Evolutionary conservation across 129 eudicot species (phyloP).

Genomic region (Scalesia atractyloides): DNA sequence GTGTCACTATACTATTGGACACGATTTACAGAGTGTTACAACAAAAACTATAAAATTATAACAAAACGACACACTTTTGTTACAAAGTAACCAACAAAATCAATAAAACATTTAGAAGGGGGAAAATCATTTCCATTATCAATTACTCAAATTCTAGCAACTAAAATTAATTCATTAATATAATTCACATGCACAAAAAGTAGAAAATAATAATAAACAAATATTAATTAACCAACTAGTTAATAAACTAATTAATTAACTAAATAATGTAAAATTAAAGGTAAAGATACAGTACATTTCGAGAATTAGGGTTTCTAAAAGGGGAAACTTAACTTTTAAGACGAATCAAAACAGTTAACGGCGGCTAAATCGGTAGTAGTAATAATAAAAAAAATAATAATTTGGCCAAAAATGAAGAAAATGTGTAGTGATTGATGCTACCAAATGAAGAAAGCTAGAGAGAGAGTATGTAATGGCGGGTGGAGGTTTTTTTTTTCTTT

Average conservation of each 20-base stretch:
- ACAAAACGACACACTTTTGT: not conserved
- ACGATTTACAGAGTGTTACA: no score
- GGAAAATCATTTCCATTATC: not conserved
- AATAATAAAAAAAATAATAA: no score
- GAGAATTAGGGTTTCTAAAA: conserved; percentile 10
- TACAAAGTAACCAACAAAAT: not conserved
- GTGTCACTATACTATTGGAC: no score
- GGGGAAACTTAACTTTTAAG: conserved; percentile 4
- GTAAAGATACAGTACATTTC: not conserved
- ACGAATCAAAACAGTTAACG: not conserved
- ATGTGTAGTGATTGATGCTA: conserved; percentile 14
- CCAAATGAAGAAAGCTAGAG: conserved; percentile 33
- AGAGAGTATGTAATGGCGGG: not conserved
- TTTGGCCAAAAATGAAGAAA: conserved; percentile 11
- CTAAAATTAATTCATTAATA: not conserved
- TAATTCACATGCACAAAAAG: not conserved
- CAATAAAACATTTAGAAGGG: not conserved
- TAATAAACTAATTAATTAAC: no score
- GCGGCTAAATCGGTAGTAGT: not conserved
- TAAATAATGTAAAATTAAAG: no score
- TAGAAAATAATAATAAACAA: not conserved
- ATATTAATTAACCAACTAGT: not conserved
- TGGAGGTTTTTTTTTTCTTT: no score
- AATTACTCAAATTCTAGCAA: not conserved
- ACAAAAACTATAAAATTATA: not conserved